phyloP scores from a whole-genome alignment of 2,329 filamentous ascomycete genomes.

The Monosporascus sp. region DNA sequence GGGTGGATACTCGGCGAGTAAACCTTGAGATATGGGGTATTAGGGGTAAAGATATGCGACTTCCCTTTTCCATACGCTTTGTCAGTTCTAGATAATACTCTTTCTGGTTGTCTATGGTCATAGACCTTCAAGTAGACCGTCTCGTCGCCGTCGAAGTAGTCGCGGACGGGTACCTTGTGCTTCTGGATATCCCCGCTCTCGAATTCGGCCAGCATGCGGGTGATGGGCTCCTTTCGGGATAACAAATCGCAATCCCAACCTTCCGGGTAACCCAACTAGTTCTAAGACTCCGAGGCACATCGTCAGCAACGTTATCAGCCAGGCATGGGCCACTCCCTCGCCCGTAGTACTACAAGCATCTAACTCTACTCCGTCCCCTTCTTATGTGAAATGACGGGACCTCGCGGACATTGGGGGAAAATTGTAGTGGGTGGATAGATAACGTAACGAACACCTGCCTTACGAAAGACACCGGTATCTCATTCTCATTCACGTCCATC shows the following conservation, averaged over 20 bases:
- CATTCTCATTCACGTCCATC: constrained; percentile 10
- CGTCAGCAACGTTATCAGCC: no score
- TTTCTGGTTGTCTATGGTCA: background rate
- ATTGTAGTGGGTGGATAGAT: background rate
- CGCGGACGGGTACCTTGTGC: constrained; percentile 9
- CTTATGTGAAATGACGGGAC: no score
- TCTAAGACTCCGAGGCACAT: background rate
- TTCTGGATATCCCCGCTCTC: constrained; percentile 5
- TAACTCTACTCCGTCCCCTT: background rate
- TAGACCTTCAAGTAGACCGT: constrained; percentile 13
- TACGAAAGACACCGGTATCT: constrained; percentile 8
- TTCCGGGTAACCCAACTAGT: background rate
- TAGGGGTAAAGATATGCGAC: no score
- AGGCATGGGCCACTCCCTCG: no score
- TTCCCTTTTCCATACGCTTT: no score
- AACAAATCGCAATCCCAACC: constrained; percentile 11
- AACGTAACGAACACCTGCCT: constrained; percentile 3
- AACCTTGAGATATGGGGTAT: no score
- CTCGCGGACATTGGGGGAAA: background rate
- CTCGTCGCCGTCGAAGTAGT: constrained; percentile 17
- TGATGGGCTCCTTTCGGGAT: constrained; percentile 13
- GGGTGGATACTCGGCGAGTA: no score
- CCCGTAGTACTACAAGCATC: no score
- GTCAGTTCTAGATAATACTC: no score
- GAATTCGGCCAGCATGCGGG: constrained; percentile 9